A percentile compares a stretch with the other conserved stretches of the same genome.
Evolutionary conservation across 2,329 filamentous ascomycete genomes (phyloP).

Genomic region (Tetracladium maxilliforme): DNA sequence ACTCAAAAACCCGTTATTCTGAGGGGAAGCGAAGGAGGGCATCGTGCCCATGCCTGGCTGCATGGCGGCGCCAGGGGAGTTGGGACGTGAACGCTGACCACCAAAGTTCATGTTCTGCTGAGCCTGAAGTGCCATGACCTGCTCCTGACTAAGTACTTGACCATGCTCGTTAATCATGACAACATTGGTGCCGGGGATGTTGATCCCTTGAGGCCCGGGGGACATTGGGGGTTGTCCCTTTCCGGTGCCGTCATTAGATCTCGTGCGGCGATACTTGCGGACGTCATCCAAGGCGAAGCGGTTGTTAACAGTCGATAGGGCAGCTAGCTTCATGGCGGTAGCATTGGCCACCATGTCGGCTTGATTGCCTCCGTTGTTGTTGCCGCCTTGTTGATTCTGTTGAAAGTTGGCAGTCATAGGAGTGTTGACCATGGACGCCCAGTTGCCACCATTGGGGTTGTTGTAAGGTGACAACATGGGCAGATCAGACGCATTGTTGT

Average conservation of each 20-base stretch:
- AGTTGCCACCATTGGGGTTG: conserved; percentile 73
- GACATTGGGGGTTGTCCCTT: conserved; percentile 47
- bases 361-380: conserved; percentile 51
- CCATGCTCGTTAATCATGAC: conserved; percentile 94
- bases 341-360: conserved; percentile 98
- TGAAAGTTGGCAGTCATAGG: conserved; percentile 86
- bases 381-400: conserved; percentile 29
- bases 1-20: conserved; percentile 86
- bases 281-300: conserved; percentile 94
- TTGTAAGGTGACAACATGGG: conserved; percentile 77
- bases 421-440: conserved; percentile 97
- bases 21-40: conserved; percentile 72
- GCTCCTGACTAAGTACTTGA: conserved; percentile 73
- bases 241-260: conserved; percentile 70
- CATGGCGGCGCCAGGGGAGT: conserved; percentile 75
- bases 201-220: conserved; percentile 45
- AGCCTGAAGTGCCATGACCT: conserved; percentile 67
- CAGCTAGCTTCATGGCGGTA: conserved; percentile 96
- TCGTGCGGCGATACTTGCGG: conserved; percentile 83
- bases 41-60: conserved; percentile 49
- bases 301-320: conserved; percentile 95
- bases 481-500: conserved; percentile 54
- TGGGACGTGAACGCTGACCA: conserved; percentile 70
- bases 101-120: conserved; percentile 41
- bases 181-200: conserved; percentile 58